Evolutionary conservation across 176 grass and related monocot species (phyloP).

Genomic region (Aechmea fasciata): DNA sequence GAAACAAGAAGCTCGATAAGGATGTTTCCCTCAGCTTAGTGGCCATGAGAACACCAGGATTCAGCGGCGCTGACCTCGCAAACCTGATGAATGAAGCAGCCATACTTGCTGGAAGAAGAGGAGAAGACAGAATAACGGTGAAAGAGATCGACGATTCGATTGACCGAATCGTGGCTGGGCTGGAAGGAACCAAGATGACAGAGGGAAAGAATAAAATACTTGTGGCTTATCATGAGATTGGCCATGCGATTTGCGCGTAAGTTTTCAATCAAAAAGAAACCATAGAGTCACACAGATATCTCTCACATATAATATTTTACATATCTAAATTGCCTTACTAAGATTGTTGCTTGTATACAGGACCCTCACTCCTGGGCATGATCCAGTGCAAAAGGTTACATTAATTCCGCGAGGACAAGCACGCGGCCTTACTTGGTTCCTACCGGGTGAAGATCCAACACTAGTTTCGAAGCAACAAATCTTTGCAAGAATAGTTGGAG

Average conservation of each 20-base stretch:
- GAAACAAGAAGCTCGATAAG: conserved; percentile 60
- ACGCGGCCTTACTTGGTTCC: conserved; percentile 69
- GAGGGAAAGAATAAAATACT: conserved; percentile 71
- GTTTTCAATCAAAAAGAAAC: conserved; percentile 1
- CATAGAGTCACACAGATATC: neutral
- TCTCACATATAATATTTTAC: neutral
- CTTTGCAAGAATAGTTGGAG: conserved; percentile 66
- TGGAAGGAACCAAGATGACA: conserved; percentile 77
- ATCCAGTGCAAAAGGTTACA: conserved; percentile 74
- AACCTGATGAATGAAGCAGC: conserved; percentile 95
- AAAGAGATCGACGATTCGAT: conserved; percentile 83
- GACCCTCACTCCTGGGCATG: conserved; percentile 64
- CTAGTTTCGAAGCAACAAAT: conserved; percentile 66
- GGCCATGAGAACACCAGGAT: conserved; percentile 77
- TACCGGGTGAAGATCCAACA: conserved; percentile 43
- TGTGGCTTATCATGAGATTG: conserved; percentile 84
- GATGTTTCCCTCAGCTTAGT: conserved; percentile 53
- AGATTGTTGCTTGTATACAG: conserved; percentile 22
- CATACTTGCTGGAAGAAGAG: conserved; percentile 66
- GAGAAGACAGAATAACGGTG: conserved; percentile 42
- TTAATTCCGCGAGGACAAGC: conserved; percentile 65
- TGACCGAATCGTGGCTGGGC: conserved; percentile 60
- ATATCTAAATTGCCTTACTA: neutral
- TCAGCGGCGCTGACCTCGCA: conserved; percentile 75
- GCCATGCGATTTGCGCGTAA: conserved; percentile 81